Conservation (phyloP, 352 stramenopile genomes). For the Blastocystis sp. region DNA sequence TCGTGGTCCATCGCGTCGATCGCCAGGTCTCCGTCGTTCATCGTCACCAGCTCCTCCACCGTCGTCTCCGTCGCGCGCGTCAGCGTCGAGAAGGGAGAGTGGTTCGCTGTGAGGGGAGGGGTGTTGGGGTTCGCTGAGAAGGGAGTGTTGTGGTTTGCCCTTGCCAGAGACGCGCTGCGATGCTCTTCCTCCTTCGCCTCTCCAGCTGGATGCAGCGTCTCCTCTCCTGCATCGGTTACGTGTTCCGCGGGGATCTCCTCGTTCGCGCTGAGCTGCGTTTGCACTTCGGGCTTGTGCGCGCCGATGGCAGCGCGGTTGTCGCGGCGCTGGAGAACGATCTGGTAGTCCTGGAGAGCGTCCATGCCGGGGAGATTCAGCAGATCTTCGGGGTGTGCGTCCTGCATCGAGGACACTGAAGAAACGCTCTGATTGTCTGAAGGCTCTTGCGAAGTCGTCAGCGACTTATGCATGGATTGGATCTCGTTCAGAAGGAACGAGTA, state of each 20-base stretch:
- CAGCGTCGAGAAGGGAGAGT: no score
- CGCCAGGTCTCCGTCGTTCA: constrained; percentile 17
- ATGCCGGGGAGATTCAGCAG: neutral
- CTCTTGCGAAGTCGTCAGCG: no score
- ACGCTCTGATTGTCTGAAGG: no score
- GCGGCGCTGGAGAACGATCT: neutral
- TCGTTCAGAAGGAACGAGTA: no score
- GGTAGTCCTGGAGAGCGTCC: constrained; percentile 12
- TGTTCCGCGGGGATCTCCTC: neutral
- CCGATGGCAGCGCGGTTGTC: neutral
- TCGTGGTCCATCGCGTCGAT: constrained; percentile 4
- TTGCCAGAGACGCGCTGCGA: no score
- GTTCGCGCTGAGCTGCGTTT: neutral
- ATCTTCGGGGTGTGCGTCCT: neutral
- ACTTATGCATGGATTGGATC: no score
- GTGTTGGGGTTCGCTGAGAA: no score
- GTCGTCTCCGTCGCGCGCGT: neutral
- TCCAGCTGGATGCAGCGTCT: neutral
- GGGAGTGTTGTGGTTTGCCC: no score
- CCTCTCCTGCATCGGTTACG: neutral
- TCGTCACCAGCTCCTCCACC: neutral
- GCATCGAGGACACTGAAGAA: no score
- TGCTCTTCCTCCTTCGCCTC: neutral
- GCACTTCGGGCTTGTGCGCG: neutral
- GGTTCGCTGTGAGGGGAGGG: no score